Evolutionary conservation across 495 filamentous ascomycete species (phyloP).

Genomic region (Lasiosphaeria miniovina): DNA sequence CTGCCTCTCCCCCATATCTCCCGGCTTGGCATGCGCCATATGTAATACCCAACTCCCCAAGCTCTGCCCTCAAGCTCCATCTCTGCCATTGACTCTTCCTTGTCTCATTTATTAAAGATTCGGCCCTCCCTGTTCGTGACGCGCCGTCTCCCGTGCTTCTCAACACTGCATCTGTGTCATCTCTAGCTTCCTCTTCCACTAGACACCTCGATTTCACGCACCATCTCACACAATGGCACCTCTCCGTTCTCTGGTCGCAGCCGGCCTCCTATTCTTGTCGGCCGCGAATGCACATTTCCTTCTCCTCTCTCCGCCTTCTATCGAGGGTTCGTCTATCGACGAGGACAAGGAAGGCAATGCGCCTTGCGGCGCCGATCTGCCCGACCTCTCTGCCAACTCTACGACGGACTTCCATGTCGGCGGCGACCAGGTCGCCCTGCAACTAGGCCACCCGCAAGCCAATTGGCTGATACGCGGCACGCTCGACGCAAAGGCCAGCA

Average conservation of each 20-base stretch:
- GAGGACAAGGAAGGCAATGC: conserved; percentile 37
- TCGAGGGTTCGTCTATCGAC: conserved; percentile 39
- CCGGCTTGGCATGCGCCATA: conserved; percentile 16
- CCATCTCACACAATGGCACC: conserved; percentile 27
- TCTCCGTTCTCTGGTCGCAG: conserved; percentile 20
- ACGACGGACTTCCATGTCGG: conserved; percentile 50
- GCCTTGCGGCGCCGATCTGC: conserved; percentile 48
- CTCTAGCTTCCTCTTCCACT: neutral
- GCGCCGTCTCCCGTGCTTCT: neutral
- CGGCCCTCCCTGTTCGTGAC: neutral
- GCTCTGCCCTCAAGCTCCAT: neutral
- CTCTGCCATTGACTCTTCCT: neutral
- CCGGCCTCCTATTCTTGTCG: conserved; percentile 32
- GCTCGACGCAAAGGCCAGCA: conserved; percentile 37
- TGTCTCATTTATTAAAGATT: conserved; percentile 4
- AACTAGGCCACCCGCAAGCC: conserved; percentile 42
- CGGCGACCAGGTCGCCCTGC: conserved; percentile 41
- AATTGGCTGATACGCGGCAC: conserved; percentile 52
- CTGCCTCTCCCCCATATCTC: conserved; percentile 8
- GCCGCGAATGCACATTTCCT: conserved; percentile 46
- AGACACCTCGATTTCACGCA: neutral
- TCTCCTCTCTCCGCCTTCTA: conserved; percentile 39
- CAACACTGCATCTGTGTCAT: neutral
- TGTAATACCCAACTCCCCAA: neutral
- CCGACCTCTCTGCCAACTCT: conserved; percentile 34